Base-by-base conservation (phyloP, 2,329 filamentous ascomycete species). In the Colletotrichum sp. region DNA sequence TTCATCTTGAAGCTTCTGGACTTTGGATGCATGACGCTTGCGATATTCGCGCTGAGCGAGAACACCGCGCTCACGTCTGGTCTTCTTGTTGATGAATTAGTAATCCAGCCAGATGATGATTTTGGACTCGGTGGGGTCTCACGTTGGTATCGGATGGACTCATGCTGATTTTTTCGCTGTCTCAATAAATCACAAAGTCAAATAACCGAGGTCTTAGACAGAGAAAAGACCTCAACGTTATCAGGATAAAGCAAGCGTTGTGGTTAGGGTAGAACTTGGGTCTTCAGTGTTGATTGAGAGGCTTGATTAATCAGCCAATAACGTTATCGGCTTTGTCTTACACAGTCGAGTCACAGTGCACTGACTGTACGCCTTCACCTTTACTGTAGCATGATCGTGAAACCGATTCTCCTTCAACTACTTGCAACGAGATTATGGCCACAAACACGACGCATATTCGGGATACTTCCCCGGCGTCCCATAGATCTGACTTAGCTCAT, bases 31-130 rank as follows among this genome's bases (percentile, higher is more conserved):
- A 32, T 79, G 77, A 8, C 79, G 78, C 60, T 79, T 78, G 26
- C 79, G 79, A 15, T 79, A 80, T 18, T 77, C 78, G 32, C 79
- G 77, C 43, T 80, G 79, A 8, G 79, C 78, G 21, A 79, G 66
- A 13, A 78, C 76, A 5, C 79, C 77, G 10, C 77, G 76, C 61
- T 79, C 78, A 16, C 78, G 75, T 10, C 76, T 73, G 9, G 71
- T 61, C 71, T 76, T 28, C 36, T 28, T 62, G n/a, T 21, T 21
- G 10, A 3, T 10, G 12, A n/a, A 28, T 77, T 56, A 75, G 75
- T 48, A 55, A 65, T 61, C 8, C 18, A 2, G 52, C 34, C 18
- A 24, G 10, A 48, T 16, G 6, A 1, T 52, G 36, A 21, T 28
- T 69, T 8, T 1, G 30, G 16, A 13, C 28, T n/a, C 12, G 8